Conservation (phyloP, 1,284 basidiomycete genomes). For the Hymenochaete sp. region DNA sequence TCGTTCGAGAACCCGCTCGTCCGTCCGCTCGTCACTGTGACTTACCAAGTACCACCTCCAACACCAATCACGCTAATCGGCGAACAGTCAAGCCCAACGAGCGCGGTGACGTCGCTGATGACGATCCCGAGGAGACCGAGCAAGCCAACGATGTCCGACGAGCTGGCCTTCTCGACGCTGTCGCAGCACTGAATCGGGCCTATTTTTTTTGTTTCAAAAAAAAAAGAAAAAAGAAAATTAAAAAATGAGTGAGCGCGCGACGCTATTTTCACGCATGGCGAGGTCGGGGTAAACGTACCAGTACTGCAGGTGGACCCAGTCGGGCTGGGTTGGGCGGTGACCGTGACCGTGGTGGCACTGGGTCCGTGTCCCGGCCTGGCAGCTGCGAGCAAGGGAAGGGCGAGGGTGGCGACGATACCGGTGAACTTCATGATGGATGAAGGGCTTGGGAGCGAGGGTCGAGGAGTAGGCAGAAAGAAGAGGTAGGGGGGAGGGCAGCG, state of each 20-base stretch:
- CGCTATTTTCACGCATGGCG: conserved; percentile 12
- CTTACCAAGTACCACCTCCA: conserved; percentile 19
- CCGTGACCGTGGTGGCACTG: conserved; percentile 15
- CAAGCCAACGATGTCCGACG: conserved; percentile 19
- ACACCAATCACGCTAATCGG: conserved; percentile 28
- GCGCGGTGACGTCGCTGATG: conserved; percentile 23
- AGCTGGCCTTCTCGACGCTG: conserved; percentile 23
- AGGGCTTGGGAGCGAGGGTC: conserved; percentile 1
- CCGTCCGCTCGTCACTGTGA: not conserved
- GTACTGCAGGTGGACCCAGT: too few relatives aligned
- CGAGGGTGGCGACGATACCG: conserved; percentile 4
- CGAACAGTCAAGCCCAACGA: conserved; percentile 27
- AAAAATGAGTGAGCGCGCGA: conserved; percentile 10
- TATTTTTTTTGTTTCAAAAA: conserved; percentile 25
- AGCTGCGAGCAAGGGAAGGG: conserved; percentile 15
- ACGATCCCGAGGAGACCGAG: conserved; percentile 26
- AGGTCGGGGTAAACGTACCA: conserved; percentile 22
- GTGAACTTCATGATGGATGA: conserved; percentile 14
- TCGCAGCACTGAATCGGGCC: conserved; percentile 27
- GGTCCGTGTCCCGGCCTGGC: too few relatives aligned
- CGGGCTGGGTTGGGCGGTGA: too few relatives aligned
- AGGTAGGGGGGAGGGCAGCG: not conserved
- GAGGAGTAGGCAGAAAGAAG: too few relatives aligned
- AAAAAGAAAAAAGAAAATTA: not conserved
- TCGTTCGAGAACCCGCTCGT: not conserved